Base-by-base conservation (phyloP, 177 flowering plant genomes). In the Vitis hybrid region DNA sequence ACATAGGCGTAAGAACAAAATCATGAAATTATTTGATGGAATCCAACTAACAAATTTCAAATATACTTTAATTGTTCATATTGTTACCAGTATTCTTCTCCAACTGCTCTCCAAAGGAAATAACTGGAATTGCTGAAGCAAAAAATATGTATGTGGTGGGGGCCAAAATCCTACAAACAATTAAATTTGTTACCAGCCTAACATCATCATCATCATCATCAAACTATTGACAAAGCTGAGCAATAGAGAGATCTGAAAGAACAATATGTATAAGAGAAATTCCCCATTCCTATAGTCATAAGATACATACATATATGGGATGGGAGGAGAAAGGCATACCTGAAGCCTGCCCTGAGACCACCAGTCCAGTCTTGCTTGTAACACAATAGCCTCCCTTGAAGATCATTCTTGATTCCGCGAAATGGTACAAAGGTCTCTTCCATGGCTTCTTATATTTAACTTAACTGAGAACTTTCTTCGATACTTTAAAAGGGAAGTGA, bases 51-150 rank as follows among this genome's bases (percentile, higher is more conserved):
- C 2, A 53, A 15, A 33, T 10, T 26, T 31, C 22, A 67, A 68
- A 60, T 50, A 72, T 39, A 45, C 15, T 39, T 39, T 39, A 39
- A 39, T 39, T 39, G 45, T 39, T 39, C 45, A 39, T 39, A 4
- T 5, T 39, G 45, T 39, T 68, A 82, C 83, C 83, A 39, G 85
- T 82, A 18, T 73, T 73, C 73, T 83, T 75, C 50, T 79, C 83
- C 72, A 82, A 69, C 58, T 82, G 85, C 63, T 82, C 85, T 49
- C 85, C 85, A 62, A 82, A 82, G 13, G 85, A 79, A 59, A 82
- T 82, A 10, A 82, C 85, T 14, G 85, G 85, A 66, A 82, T 77
- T 11, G 85, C 85, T 19, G 85, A 82, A 19, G 85, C 85, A 57
- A 82, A 82, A 45, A 82, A 82, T 60, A 79, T 79, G 16, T 77